Conservation (phyloP, 2,329 filamentous ascomycete genomes). For the Westerdykella ornata region DNA sequence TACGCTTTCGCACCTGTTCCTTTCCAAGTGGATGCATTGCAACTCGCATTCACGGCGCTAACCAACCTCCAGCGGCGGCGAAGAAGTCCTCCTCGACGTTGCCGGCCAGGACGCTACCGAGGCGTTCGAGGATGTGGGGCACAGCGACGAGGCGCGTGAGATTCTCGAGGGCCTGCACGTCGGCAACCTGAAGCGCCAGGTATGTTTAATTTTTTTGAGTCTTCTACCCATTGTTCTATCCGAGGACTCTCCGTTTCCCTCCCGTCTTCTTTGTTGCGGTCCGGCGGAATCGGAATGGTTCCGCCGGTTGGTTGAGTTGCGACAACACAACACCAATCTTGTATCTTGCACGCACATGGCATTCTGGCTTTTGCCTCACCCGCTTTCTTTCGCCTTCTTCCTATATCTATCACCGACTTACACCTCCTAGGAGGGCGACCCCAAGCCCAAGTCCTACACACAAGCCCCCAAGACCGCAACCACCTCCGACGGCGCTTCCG, state of each 20-base stretch:
- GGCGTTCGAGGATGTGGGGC: constrained; percentile 97
- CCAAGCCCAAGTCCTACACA: constrained; percentile 57
- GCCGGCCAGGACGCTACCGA: constrained; percentile 94
- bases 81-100: constrained; percentile 95
- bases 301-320: too few relatives aligned
- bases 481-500: constrained; percentile 46
- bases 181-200: constrained; percentile 35
- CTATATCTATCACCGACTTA: not conserved
- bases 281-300: too few relatives aligned
- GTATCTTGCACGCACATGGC: not conserved
- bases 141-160: constrained; percentile 97
- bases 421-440: constrained; percentile 60
- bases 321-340: not conserved
- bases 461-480: constrained; percentile 45
- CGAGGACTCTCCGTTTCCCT: not conserved
- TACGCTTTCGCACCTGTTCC: not conserved
- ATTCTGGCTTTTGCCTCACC: not conserved
- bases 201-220: constrained; percentile 12
- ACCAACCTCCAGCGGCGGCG: constrained; percentile 66
- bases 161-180: constrained; percentile 58
- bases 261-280: not conserved
- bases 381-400: constrained; percentile 1
- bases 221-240: not conserved
- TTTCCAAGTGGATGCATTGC: not conserved
- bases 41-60: constrained; percentile 1